These are phyloP conservation scores for Begonia peltatifolia DNA, from an alignment of 306 rosid species.

Conservation along the genomic window DNA sequence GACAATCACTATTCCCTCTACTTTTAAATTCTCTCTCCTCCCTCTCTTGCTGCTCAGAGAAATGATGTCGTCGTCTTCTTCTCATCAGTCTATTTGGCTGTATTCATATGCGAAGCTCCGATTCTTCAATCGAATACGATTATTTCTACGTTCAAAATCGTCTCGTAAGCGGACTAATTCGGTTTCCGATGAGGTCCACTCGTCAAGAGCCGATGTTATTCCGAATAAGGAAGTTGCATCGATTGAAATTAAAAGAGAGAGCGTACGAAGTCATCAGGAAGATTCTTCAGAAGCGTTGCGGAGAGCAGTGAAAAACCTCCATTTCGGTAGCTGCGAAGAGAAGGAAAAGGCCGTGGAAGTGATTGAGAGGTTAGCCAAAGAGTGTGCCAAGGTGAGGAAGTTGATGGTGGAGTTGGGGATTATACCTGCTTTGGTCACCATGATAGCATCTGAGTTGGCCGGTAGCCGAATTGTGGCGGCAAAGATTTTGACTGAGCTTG, in stretches of 20 bases:
- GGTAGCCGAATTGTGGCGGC: slow-evolving; percentile 32
- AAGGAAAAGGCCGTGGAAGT: slow-evolving; percentile 57
- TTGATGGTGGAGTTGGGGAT: slow-evolving; percentile 70
- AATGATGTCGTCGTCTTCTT: slow-evolving; percentile 35
- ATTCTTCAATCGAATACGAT: slow-evolving; percentile 50
- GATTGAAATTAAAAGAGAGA: slow-evolving; percentile 13
- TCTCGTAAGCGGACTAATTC: slow-evolving; percentile 26
- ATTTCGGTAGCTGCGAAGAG: slow-evolving; percentile 84
- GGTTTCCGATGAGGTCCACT: slow-evolving; percentile 16
- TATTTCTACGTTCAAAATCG: slow-evolving; percentile 51
- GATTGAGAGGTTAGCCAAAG: slow-evolving; percentile 48
- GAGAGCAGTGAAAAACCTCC: slow-evolving; percentile 77
- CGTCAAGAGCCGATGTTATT: slow-evolving; percentile 4
- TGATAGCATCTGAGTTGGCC: slow-evolving; percentile 41
- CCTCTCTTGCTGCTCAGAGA: slow-evolving; percentile 7
- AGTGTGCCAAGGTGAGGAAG: slow-evolving; percentile 49
- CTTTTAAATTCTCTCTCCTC: background rate
- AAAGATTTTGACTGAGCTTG: slow-evolving; percentile 47
- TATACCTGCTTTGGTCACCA: slow-evolving; percentile 64
- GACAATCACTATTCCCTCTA: no score
- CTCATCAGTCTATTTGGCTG: slow-evolving; percentile 44
- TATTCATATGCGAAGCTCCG: slow-evolving; percentile 50
- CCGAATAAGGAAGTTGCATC: slow-evolving; percentile 6
- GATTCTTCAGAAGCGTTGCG: slow-evolving; percentile 31
- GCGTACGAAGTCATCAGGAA: slow-evolving; percentile 5